Evolutionary conservation across 2,329 filamentous ascomycete genomes (phyloP).

Genomic region (Cladophialophora chaetospira): DNA sequence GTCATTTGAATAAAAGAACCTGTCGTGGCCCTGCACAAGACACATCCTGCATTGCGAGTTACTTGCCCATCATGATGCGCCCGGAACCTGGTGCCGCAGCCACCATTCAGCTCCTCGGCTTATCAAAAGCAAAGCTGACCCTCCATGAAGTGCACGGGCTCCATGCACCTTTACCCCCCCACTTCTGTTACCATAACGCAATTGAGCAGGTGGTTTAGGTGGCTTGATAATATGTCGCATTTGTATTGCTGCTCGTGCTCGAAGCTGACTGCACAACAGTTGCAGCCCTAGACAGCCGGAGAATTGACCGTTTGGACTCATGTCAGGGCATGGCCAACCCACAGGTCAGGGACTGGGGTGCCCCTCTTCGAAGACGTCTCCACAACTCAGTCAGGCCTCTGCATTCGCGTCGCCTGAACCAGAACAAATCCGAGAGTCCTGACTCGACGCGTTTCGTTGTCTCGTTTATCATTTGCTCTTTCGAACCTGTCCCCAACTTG

Average conservation of each 20-base stretch:
- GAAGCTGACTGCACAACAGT: constrained; percentile 5
- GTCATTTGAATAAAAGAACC: background rate
- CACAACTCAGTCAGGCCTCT: background rate
- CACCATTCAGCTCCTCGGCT: background rate
- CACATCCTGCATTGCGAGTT: background rate
- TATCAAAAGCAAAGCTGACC: constrained; percentile 6
- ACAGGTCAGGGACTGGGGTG: too few species aligned
- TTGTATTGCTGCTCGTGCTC: constrained; percentile 10
- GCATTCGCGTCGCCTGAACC: background rate
- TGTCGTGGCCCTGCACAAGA: too few species aligned
- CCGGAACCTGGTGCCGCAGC: constrained; percentile 5
- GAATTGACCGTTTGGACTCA: constrained; percentile 14
- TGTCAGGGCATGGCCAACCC: constrained; percentile 13
- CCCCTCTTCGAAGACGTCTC: background rate
- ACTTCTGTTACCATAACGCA: background rate
- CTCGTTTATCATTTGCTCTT: too few species aligned
- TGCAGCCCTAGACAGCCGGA: constrained; percentile 4
- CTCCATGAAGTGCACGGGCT: constrained; percentile 10
- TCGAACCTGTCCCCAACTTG: too few species aligned
- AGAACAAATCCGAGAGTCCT: too few species aligned
- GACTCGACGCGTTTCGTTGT: too few species aligned
- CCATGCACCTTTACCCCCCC: constrained; percentile 6
- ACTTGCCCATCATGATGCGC: constrained; percentile 1
- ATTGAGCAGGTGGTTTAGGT: background rate
- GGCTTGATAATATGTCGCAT: background rate